Conservation (phyloP, 2,329 filamentous ascomycete species). For the Dissoconium aciculare region DNA sequence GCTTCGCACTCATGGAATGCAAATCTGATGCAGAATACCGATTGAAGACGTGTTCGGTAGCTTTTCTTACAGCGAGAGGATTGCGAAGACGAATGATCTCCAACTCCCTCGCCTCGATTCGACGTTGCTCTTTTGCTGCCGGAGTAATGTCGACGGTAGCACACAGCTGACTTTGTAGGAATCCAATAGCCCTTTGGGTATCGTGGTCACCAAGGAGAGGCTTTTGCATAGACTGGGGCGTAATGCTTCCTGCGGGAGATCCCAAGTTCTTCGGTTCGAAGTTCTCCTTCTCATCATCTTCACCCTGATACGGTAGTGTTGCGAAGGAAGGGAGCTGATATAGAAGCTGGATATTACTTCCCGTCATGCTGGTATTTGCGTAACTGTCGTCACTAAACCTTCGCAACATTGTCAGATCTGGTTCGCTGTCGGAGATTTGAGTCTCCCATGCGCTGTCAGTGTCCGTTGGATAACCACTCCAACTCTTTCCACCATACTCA, state of each 20-base stretch:
- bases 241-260: slow-evolving; percentile 3
- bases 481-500: slow-evolving; percentile 3
- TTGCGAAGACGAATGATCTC: neutral
- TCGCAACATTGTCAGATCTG: neutral
- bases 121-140: neutral
- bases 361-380: slow-evolving; percentile 15
- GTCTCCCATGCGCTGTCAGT: slow-evolving; percentile 7
- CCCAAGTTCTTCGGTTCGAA: neutral
- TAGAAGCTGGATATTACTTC: slow-evolving; percentile 8
- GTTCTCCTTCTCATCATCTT: slow-evolving; percentile 2
- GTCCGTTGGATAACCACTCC: slow-evolving; percentile 10
- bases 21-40: too few relatives aligned
- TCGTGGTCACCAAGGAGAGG: slow-evolving; percentile 5
- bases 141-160: neutral
- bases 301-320: too few relatives aligned
- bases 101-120: neutral
- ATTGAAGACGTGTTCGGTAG: neutral
- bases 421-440: slow-evolving; percentile 5
- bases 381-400: slow-evolving; percentile 8
- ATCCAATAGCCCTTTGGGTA: slow-evolving; percentile 1
- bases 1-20: neutral
- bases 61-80: neutral
- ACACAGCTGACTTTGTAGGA: neutral
- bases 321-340: neutral
- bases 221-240: slow-evolving; percentile 1